Base-by-base conservation (phyloP, 1,139 yeast species). In the Saccharomyces hybrid region DNA sequence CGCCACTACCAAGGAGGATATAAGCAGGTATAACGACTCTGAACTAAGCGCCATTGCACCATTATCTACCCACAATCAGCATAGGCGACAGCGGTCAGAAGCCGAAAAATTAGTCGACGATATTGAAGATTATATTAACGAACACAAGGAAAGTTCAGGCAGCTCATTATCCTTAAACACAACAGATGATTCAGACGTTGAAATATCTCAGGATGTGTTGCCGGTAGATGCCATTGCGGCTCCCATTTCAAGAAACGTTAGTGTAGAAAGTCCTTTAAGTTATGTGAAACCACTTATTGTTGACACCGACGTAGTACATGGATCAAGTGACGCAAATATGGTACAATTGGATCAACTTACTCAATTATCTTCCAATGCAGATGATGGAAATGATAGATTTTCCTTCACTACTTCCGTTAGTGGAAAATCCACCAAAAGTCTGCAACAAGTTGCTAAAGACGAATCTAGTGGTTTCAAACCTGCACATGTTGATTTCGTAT, bases 51-150 rank as follows among this genome's bases (percentile, higher is more conserved):
- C 6, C 11, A 48, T 23, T 13, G 5, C 31, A 47, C 26, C 8
- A 2, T 8, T 13, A 42, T 44, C 34, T 16, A 23, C 44, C 19
- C 48, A 14, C 14, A 29, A 49, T 19, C 54, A 58, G 23, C 72
- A 69, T 52, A 56, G 58, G 51, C 60, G 70, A 38, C 66, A 68
- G 48, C 57, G 60, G 42, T 69, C 72, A 5, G 67, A 69, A 47
- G 69, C 70, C 6, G 72, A 70, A 51, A 63, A 64, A 49, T 57
- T 69, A 27, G 67, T 67, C 3, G 71, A 68, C 29, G 70, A 70
- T 52, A 58, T 70, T 19, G 72, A 69, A 28, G 52, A 56, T 9
- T 68, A 58, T 52, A 59, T 66, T 2, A 55, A 54, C 16, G 56
- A 61, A 46, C 59, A 60, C 42, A 55, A 48, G 38, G 53, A 7